Conservation (phyloP, 441 rosid species). For the Pelargonium myrrhifolium region DNA sequence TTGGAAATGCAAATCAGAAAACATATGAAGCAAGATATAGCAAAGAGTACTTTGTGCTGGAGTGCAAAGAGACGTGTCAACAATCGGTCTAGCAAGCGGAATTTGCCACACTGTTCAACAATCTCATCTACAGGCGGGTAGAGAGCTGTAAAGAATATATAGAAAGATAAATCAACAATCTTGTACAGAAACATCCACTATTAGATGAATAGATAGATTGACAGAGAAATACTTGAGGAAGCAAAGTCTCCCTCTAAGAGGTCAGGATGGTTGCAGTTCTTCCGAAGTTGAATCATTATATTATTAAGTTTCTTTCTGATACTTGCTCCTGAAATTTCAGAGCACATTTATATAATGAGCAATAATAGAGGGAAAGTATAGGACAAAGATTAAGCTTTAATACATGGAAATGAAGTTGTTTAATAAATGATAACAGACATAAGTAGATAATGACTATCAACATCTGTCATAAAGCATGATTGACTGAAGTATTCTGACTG, state of each 20-base stretch:
- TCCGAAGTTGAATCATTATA: constrained; percentile 71
- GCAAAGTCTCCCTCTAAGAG: constrained; percentile 60
- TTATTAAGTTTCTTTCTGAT: constrained; percentile 71
- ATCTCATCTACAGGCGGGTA: constrained; percentile 84
- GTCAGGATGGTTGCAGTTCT: constrained; percentile 99
- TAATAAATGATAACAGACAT: neutral
- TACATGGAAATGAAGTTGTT: neutral
- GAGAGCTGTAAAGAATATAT: constrained; percentile 34
- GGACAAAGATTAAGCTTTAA: neutral
- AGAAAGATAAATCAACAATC: constrained; percentile 11
- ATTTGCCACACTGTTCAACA: constrained; percentile 89
- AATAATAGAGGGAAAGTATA: constrained; percentile 1
- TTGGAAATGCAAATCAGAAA: constrained; percentile 19
- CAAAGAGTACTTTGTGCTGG: constrained; percentile 65
- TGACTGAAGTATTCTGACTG: too few relatives aligned
- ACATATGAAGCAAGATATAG: constrained; percentile 8
- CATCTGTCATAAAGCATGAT: too few relatives aligned
- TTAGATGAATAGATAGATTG: constrained; percentile 5
- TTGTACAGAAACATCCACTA: neutral
- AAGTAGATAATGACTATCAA: too few relatives aligned
- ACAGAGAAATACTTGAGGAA: constrained; percentile 56
- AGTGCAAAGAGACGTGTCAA: constrained; percentile 53
- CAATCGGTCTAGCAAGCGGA: constrained; percentile 69
- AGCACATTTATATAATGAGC: constrained; percentile 3
- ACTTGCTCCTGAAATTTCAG: constrained; percentile 38